Evolutionary conservation across 768 basidiomycete species (phyloP).

Genomic region (Cystobasidiopsis lactophilus): DNA sequence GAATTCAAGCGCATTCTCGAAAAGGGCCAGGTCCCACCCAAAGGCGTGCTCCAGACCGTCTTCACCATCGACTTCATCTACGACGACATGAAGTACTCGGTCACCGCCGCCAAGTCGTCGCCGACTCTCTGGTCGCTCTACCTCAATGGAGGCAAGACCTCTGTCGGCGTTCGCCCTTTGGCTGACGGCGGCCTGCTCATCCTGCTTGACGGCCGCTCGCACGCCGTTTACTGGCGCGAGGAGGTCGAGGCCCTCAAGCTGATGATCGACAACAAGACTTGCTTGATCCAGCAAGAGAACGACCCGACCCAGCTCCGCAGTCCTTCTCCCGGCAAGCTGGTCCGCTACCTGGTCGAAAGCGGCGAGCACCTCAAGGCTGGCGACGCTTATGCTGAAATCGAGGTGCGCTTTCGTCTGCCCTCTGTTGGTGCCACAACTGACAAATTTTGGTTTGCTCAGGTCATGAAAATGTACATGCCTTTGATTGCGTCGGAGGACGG

Average conservation of each 20-base stretch:
- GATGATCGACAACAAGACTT: conserved; percentile 93
- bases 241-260: conserved; percentile 56
- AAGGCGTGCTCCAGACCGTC: conserved; percentile 85
- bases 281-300: conserved; percentile 96
- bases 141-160: conserved; percentile 78
- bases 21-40: conserved; percentile 91
- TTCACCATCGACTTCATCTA: conserved; percentile 39
- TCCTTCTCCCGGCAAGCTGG: conserved; percentile 87
- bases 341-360: conserved; percentile 82
- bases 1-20: conserved; percentile 91
- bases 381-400: conserved; percentile 93
- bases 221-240: conserved; percentile 94
- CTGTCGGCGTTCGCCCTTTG: conserved; percentile 75
- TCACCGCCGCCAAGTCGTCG: conserved; percentile 81
- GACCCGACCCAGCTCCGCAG: conserved; percentile 92
- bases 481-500: conserved; percentile 86
- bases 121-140: conserved; percentile 77
- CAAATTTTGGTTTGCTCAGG: conserved; percentile 28
- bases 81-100: conserved; percentile 65
- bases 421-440: background rate
- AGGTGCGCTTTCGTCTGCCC: conserved; percentile 33
- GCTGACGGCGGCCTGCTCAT: conserved; percentile 89
- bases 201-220: conserved; percentile 75
- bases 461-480: conserved; percentile 99
- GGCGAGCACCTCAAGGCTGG: conserved; percentile 94